These are phyloP conservation scores for Collybia sordida DNA, from an alignment of 768 basidiomycete species.

Conservation along the genomic window DNA sequence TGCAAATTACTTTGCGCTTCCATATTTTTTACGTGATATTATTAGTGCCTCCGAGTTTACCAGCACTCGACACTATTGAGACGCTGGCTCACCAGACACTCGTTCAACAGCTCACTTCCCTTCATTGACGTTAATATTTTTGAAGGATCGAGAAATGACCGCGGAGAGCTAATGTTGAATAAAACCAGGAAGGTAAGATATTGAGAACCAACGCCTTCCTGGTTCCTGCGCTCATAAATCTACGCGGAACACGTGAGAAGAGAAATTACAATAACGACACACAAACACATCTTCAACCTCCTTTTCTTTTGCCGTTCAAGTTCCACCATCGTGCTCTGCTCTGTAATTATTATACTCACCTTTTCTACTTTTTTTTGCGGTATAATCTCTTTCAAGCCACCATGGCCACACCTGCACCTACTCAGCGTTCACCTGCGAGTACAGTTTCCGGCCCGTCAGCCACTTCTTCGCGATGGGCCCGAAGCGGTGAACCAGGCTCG, in stretches of 20 bases:
- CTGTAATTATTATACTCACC: background rate
- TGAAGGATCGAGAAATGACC: too few relatives aligned
- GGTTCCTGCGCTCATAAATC: too few relatives aligned
- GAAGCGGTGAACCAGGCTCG: constrained; percentile 44
- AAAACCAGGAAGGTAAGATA: background rate
- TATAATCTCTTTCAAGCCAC: background rate
- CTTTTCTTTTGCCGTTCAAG: background rate
- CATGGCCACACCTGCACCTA: constrained; percentile 46
- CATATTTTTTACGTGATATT: too few relatives aligned
- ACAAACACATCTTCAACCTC: background rate
- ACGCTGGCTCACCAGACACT: too few relatives aligned
- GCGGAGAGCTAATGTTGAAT: too few relatives aligned
- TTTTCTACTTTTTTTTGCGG: background rate
- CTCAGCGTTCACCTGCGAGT: constrained; percentile 20
- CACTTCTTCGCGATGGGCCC: constrained; percentile 39
- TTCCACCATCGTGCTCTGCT: background rate
- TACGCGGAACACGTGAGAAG: background rate
- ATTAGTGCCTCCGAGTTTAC: too few relatives aligned
- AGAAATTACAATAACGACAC: background rate
- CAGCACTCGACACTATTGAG: too few relatives aligned
- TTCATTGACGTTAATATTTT: too few relatives aligned
- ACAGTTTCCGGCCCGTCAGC: constrained; percentile 29
- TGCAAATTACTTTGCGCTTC: too few relatives aligned
- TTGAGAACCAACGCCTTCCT: background rate
- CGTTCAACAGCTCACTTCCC: too few relatives aligned